phyloP scores from a whole-genome alignment of 768 basidiomycete genomes.

The Crepidotus variabilis region DNA sequence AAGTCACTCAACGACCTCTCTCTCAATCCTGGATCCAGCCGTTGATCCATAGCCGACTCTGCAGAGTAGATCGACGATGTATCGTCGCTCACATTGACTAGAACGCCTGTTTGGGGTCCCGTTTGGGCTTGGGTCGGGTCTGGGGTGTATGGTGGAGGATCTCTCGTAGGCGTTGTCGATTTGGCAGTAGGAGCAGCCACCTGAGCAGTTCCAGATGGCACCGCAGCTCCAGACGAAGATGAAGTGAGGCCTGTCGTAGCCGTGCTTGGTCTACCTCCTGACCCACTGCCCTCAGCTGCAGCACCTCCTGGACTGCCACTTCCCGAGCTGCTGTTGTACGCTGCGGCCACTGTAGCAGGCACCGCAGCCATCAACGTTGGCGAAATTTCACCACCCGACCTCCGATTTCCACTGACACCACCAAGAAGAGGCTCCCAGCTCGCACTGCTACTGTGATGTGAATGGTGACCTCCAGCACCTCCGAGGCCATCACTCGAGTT shows the following conservation, averaged over 20 bases:
- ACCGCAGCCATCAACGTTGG: not conserved
- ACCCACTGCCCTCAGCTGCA: not conserved
- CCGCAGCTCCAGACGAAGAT: too few species aligned
- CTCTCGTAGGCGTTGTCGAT: slow-evolving; percentile 25
- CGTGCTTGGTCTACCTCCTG: not conserved
- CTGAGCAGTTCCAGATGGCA: too few species aligned
- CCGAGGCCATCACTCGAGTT: slow-evolving; percentile 23
- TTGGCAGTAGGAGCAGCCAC: too few species aligned
- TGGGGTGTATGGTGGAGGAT: slow-evolving; percentile 1
- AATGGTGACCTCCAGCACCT: slow-evolving; percentile 25
- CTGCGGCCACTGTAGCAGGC: not conserved
- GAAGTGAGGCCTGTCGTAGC: not conserved
- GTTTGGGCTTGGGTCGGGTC: not conserved
- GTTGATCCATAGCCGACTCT: slow-evolving; percentile 34
- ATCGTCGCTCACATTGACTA: slow-evolving; percentile 11
- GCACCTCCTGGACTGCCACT: too few species aligned
- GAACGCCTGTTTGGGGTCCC: not conserved
- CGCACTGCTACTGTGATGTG: slow-evolving; percentile 28
- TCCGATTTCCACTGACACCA: not conserved
- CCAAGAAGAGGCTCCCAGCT: slow-evolving; percentile 22
- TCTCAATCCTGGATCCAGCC: slow-evolving; percentile 42
- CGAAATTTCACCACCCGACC: not conserved
- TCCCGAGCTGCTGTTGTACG: not conserved
- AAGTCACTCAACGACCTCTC: slow-evolving; percentile 27
- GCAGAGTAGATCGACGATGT: slow-evolving; percentile 33